Base-by-base conservation (phyloP, 805 yeast species). In the Ogataea dorogensis region DNA sequence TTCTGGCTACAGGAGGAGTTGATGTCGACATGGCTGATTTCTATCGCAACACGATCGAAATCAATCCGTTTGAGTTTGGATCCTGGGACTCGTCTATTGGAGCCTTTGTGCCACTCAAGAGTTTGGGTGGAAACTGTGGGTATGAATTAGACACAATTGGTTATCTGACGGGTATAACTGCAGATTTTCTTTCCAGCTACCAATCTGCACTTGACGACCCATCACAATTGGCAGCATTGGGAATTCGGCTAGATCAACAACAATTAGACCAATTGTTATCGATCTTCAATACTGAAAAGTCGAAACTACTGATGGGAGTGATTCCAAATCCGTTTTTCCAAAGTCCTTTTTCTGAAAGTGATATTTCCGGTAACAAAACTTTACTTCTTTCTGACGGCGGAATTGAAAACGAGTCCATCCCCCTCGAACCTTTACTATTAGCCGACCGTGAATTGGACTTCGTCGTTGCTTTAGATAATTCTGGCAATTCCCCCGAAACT, bases 141-240 rank as follows among this genome's bases (percentile, higher is more conserved):
- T 68, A 55, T 7, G 86, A 86, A 1, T 82, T 70, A 44, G 95
- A 87, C 56, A 85, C 83, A 47, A 81, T 81, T 12, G 91, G 93
- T 4, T 87, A 77, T 50, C 55, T 85, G 17, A 63, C 83, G 58
- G 95, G 89, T 15, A 73, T 93, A 5, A 84, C 95, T 2, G 79
- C 93, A 3, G 71, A 87, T 4, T 60, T 85, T 29, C 81, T 86
- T 65, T 47, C 55, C 7, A 41, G 28, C 9, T 49, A 40, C 27
- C 36, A 38, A 23, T 23, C 23, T 5, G 27, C 21, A 8, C 33
- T 54, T 11, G 48, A 39, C n/a, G 35, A 49, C 21, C 22, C 39
- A 6, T 32, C 31, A 4, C 19, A 42, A 11, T 14, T 31, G 16
- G 23, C 35, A 5, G 33, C 20, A 5, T 17, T 53, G 16, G 60